Base-by-base conservation (phyloP, 257 asterid species). In the Plantago elongata region DNA sequence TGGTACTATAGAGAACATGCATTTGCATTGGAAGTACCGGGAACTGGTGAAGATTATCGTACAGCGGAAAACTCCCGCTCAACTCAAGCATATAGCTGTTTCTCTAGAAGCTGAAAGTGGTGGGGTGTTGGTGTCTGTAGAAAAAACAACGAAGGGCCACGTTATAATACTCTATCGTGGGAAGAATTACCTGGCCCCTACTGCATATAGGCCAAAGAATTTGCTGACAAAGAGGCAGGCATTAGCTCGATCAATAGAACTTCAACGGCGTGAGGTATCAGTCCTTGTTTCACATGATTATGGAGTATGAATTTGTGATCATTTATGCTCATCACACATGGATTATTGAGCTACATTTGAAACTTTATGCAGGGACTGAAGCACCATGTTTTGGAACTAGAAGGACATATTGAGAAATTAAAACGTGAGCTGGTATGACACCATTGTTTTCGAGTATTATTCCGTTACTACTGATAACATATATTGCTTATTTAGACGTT, bases 1-100 rank as follows among this genome's bases (percentile, higher is more conserved):
- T 65, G 99, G 99, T 13, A 86, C 85, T 44, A 82, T 89, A n/a
- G 97, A 92, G 70, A 92, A 92, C 73, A 86, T 92, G 84, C 99
- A 92, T 77, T 76, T 86, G 55, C 98, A 92, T 66, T 92, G 98
- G 98, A 92, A 85, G 75, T 83, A 81, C 69, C 76, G 97, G 52
- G 99, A 92, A 79, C 78, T 92, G 72, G 99, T 92, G 60, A 92
- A 89, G 69, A 80, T 92, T 42, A 50, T 86, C 15, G 93, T 83
- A 11, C 80, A 92, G 57, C 62, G 89, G 37, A 89, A 82, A 74
- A 78, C 77, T 27, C 60, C 74, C 63, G 61, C 91, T 14, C 97
- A 79, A 69, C 94, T 89, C 42, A 84, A 74, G 79, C 97, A 92
- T 70, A 74, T 86, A 67, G 97, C 99, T 11, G 57, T 89, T 49